Percentiles rank a stretch among this genome's conserved stretches.
Conservation (phyloP, 140 eudicot genomes). For the Senecio squalidus region DNA sequence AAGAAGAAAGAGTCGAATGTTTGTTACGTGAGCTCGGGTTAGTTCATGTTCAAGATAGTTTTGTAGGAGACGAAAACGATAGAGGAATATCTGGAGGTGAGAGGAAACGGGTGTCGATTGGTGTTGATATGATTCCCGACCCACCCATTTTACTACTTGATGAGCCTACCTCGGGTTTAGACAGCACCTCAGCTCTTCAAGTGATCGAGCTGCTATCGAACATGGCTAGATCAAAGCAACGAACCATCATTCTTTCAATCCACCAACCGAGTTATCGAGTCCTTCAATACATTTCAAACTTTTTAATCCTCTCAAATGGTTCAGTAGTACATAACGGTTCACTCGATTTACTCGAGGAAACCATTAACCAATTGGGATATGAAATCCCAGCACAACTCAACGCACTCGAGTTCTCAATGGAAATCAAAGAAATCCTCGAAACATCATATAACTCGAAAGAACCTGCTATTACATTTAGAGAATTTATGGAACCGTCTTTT, state of each 20-base stretch:
- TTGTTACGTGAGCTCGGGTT: slow-evolving; percentile 81
- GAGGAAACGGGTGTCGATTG: slow-evolving; percentile 88
- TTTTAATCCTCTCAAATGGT: slow-evolving; percentile 81
- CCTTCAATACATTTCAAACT: slow-evolving; percentile 55
- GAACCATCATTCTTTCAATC: slow-evolving; percentile 72
- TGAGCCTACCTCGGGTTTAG: slow-evolving; percentile 96
- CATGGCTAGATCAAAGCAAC: slow-evolving; percentile 65
- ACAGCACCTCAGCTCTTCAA: slow-evolving; percentile 86
- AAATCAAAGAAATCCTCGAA: slow-evolving; percentile 55
- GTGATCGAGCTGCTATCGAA: slow-evolving; percentile 77
- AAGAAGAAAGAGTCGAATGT: slow-evolving; percentile 58
- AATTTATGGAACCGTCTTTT: slow-evolving; percentile 30
- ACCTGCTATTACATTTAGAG: slow-evolving; percentile 14
- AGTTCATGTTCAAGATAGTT: slow-evolving; percentile 65
- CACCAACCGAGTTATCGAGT: slow-evolving; percentile 96
- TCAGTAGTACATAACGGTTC: slow-evolving; percentile 69
- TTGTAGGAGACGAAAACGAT: slow-evolving; percentile 85
- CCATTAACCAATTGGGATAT: slow-evolving; percentile 50
- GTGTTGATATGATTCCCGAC: slow-evolving; percentile 84
- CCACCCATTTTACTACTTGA: slow-evolving; percentile 84
- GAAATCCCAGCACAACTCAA: slow-evolving; percentile 72
- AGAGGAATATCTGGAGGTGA: slow-evolving; percentile 97
- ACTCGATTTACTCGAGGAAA: slow-evolving; percentile 57
- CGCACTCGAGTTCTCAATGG: slow-evolving; percentile 87
- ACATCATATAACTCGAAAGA: slow-evolving; percentile 39